Conservation (phyloP, 2,329 filamentous ascomycete species). For the Ophiostoma himal-ulmi region DNA sequence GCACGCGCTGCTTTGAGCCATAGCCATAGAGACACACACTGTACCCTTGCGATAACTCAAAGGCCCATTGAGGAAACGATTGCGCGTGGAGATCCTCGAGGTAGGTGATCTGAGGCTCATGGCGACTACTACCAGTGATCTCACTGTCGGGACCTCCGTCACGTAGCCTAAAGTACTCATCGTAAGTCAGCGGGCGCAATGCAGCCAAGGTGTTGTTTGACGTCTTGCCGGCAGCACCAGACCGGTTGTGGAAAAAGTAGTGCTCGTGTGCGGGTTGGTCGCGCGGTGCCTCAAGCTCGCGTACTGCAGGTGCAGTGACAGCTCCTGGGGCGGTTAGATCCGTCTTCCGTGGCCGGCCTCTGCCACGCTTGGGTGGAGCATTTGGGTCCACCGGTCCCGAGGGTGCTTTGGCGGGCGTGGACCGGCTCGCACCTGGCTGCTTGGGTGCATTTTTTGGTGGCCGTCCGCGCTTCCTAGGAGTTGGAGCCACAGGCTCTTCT, state of each 20-base stretch:
- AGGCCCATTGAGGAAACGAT: slow-evolving; percentile 86
- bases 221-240: slow-evolving; percentile 66
- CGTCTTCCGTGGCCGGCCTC: slow-evolving; percentile 25
- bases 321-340: slow-evolving; percentile 27
- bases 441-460: slow-evolving; percentile 22
- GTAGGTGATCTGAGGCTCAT: slow-evolving; percentile 62
- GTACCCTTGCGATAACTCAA: slow-evolving; percentile 82
- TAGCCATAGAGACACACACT: slow-evolving; percentile 88
- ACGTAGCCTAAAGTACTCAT: slow-evolving; percentile 77
- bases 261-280: slow-evolving; percentile 82
- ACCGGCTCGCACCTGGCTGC: slow-evolving; percentile 12
- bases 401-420: slow-evolving; percentile 22
- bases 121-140: slow-evolving; percentile 44
- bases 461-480: slow-evolving; percentile 39
- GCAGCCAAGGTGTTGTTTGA: slow-evolving; percentile 78
- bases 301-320: slow-evolving; percentile 32
- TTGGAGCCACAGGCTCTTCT: slow-evolving; percentile 31
- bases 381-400: slow-evolving; percentile 31
- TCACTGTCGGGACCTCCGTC: slow-evolving; percentile 47
- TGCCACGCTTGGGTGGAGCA: slow-evolving; percentile 35
- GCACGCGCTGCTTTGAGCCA: slow-evolving; percentile 75
- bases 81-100: slow-evolving; percentile 69
- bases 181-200: slow-evolving; percentile 73
- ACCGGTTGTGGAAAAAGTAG: slow-evolving; percentile 89
- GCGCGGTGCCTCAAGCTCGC: slow-evolving; percentile 65